phyloP scores from a whole-genome alignment of 2,329 filamentous ascomycete genomes.

The Diaporthe vaccinii region DNA sequence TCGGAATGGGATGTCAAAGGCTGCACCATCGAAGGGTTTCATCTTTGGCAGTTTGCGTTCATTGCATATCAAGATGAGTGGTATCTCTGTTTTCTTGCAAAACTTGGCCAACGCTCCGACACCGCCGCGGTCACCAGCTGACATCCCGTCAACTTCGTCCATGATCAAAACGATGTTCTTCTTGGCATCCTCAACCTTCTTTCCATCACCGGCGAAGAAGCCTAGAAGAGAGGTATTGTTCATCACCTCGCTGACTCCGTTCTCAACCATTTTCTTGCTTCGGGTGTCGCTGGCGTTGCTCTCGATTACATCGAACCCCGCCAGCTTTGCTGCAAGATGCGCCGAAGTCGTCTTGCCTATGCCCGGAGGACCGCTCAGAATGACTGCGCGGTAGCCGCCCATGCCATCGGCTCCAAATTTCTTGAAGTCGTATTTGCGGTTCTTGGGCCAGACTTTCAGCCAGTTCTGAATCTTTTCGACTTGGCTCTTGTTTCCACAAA shows the following conservation, averaged over 20 bases:
- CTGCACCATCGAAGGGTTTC: conserved; percentile 94
- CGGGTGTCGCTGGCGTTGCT: conserved; percentile 95
- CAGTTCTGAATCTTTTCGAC: conserved; percentile 93
- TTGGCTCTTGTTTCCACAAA: conserved; percentile 92
- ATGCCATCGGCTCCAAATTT: conserved; percentile 86
- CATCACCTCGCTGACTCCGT: conserved; percentile 87
- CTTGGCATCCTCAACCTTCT: conserved; percentile 83
- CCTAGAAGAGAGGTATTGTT: conserved; percentile 94
- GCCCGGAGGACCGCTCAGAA: conserved; percentile 93
- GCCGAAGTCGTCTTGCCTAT: conserved; percentile 98
- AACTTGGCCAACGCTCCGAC: conserved; percentile 94
- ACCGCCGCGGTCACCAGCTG: conserved; percentile 93
- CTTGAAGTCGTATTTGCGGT: conserved; percentile 85
- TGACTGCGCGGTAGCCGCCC: conserved; percentile 88
- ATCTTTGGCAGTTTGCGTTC: conserved; percentile 94
- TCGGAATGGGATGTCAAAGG: conserved; percentile 88
- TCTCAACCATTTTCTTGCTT: conserved; percentile 96
- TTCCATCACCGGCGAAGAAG: conserved; percentile 88
- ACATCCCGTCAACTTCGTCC: conserved; percentile 99
- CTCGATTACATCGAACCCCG: conserved; percentile 94
- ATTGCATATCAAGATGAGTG: conserved; percentile 98
- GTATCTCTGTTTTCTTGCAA: conserved; percentile 94
- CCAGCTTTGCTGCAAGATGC: conserved; percentile 91
- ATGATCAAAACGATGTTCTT: conserved; percentile 97
- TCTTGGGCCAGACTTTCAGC: conserved; percentile 86